Conservation (phyloP, 148 eudicot genomes). For the Camellia granthamiana region DNA sequence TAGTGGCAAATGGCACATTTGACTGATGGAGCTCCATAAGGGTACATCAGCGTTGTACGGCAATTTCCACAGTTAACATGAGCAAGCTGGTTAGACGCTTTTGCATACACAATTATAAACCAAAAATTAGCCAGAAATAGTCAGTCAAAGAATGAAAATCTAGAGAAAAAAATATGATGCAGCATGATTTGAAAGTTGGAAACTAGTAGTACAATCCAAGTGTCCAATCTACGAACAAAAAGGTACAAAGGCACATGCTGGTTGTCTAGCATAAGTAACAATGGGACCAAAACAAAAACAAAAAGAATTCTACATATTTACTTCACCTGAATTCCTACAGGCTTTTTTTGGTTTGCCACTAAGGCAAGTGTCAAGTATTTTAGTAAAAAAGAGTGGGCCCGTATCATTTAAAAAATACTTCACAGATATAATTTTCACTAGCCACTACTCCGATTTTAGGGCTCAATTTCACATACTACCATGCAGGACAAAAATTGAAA, state of each 20-base stretch:
- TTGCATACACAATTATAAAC: slow-evolving; percentile 15
- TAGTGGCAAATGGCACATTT: slow-evolving; percentile 89
- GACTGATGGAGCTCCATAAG: slow-evolving; percentile 86
- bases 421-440: background rate
- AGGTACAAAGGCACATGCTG: background rate
- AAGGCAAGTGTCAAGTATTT: background rate
- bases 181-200: too few species aligned
- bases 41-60: slow-evolving; percentile 74
- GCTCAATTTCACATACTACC: background rate
- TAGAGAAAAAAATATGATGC: background rate
- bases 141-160: background rate
- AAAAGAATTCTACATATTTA: background rate
- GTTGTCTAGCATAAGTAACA: background rate
- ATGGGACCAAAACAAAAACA: background rate
- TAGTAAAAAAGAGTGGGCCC: background rate
- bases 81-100: slow-evolving; percentile 61
- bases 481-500: background rate
- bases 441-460: background rate
- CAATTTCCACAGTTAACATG: slow-evolving; percentile 83
- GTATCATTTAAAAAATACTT: background rate
- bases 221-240: background rate
- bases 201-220: background rate
- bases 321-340: background rate
- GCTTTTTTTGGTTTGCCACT: background rate
- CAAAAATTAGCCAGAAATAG: slow-evolving; percentile 11